Evolutionary conservation across 257 asterid species (phyloP).

Genomic region (Primulina eburnea): DNA sequence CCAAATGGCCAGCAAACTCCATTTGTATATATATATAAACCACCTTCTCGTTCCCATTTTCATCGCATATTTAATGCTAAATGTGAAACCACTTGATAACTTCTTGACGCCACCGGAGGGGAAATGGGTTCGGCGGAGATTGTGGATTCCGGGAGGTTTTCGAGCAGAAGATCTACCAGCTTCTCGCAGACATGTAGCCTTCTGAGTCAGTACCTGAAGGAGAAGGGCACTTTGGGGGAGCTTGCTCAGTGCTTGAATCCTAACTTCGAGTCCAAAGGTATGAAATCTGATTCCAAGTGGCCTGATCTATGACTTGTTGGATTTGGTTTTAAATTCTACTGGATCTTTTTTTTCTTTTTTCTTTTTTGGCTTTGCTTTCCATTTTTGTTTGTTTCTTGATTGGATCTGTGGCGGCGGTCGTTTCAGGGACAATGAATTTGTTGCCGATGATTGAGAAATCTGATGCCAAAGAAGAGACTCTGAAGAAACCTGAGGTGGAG

Average conservation of each 20-base stretch:
- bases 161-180: not conserved
- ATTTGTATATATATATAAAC: too few relatives aligned
- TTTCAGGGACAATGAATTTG: constrained; percentile 18
- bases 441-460: constrained; percentile 31
- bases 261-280: not conserved
- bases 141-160: not conserved
- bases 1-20: too few relatives aligned
- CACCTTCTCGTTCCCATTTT: not conserved
- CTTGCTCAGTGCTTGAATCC: not conserved
- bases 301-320: not conserved
- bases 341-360: too few relatives aligned
- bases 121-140: not conserved
- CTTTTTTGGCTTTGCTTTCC: too few relatives aligned
- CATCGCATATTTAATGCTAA: not conserved
- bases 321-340: not conserved
- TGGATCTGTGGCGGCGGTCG: not conserved
- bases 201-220: not conserved
- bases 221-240: not conserved
- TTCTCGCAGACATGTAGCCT: not conserved
- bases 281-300: not conserved
- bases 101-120: not conserved
- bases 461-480: constrained; percentile 21
- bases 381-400: too few relatives aligned
- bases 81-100: not conserved
- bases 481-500: constrained; percentile 21